These are phyloP conservation scores for Emericellopsis cladophorae DNA, from an alignment of 2,329 filamentous ascomycete genomes.

Conservation along the genomic window DNA sequence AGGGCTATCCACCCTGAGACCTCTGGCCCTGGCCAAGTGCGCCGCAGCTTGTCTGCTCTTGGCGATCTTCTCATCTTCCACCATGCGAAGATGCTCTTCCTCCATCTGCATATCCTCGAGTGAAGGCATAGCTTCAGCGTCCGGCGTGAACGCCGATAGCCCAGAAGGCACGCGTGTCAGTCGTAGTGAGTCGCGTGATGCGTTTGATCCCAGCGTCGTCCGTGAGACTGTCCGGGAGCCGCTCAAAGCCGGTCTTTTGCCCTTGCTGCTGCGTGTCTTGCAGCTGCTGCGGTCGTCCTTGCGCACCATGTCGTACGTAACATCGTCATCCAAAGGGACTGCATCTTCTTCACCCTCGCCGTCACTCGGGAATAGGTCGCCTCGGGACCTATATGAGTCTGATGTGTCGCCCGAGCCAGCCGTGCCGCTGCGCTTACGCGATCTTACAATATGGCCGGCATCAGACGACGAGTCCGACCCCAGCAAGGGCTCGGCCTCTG, in stretches of 20 bases:
- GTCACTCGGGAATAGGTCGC: constrained; percentile 84
- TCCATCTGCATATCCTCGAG: constrained; percentile 39
- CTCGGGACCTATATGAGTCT: constrained; percentile 76
- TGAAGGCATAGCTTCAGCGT: constrained; percentile 27
- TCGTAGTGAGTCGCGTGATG: constrained; percentile 18
- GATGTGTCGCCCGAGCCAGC: constrained; percentile 68
- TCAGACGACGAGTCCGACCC: constrained; percentile 17
- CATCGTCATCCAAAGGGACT: constrained; percentile 84
- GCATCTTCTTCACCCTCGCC: constrained; percentile 81
- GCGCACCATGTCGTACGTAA: constrained; percentile 69
- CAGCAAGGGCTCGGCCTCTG: constrained; percentile 61
- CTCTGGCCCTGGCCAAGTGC: constrained; percentile 35
- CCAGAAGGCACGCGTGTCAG: constrained; percentile 10
- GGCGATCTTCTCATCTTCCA: constrained; percentile 41
- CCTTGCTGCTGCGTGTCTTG: constrained; percentile 43
- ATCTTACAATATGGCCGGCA: constrained; percentile 14
- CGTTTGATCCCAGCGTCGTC: constrained; percentile 38
- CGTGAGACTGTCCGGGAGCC: constrained; percentile 42
- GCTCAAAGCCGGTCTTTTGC: constrained; percentile 33
- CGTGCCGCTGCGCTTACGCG: constrained; percentile 59
- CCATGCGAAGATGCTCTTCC: constrained; percentile 33
- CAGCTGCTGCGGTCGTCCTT: constrained; percentile 61
- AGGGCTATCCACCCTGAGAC: constrained; percentile 20
- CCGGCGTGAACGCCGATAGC: constrained; percentile 19
- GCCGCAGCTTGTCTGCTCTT: constrained; percentile 38